Evolutionary conservation across 73 alveolate species (phyloP).

Genomic region (Paramecium sexaurelia): DNA sequence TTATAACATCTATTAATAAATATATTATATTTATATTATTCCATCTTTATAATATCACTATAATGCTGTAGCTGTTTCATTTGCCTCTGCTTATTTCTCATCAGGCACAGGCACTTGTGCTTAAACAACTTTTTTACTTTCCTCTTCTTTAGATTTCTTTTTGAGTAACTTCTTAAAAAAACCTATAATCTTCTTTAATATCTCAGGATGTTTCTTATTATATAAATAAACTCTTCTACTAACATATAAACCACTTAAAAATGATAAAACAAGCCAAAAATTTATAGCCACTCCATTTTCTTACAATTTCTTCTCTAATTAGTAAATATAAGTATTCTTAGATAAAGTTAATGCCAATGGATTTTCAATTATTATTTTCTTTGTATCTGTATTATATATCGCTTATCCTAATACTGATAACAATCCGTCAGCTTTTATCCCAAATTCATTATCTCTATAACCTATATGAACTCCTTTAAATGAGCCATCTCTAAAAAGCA

Average conservation of each 20-base stretch:
- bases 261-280: background rate
- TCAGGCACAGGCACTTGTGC: background rate
- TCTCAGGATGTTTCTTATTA: background rate
- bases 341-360: constrained; percentile 35
- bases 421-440: constrained; percentile 28
- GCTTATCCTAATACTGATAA: constrained; percentile 12
- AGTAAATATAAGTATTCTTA: background rate
- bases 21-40: background rate
- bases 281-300: background rate
- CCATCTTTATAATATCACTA: background rate
- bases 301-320: background rate
- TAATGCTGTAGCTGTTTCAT: background rate
- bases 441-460: constrained; percentile 52
- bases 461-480: constrained; percentile 52
- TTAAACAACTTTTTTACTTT: background rate
- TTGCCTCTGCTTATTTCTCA: background rate
- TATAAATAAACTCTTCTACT: constrained; percentile 4
- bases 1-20: background rate
- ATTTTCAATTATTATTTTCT: background rate
- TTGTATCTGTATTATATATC: background rate
- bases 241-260: background rate
- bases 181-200: background rate
- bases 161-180: background rate
- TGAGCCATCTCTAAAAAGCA: background rate
- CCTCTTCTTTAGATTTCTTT: background rate